Percentiles rank a stretch among this genome's conserved stretches.
Evolutionary conservation across 495 filamentous ascomycete genomes (phyloP).

Genomic region (Thermothielavioides terrestris): DNA sequence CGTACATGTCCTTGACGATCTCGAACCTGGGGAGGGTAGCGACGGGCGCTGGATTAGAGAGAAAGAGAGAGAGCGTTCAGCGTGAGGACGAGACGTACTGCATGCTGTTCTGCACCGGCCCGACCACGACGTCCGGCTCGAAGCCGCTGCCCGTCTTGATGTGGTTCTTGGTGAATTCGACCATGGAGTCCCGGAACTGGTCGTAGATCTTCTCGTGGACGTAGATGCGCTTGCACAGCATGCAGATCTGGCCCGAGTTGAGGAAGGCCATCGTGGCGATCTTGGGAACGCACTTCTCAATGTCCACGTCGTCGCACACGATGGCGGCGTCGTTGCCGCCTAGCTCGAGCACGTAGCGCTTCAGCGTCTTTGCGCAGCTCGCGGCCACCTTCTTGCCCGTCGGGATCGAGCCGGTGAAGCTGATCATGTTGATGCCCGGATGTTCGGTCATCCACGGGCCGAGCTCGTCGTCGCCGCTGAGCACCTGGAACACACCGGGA

Average conservation of each 20-base stretch:
- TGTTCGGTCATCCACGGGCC: constrained; percentile 52
- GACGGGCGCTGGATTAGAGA: background rate
- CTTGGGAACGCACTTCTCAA: constrained; percentile 47
- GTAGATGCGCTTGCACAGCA: constrained; percentile 53
- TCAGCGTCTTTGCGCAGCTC: constrained; percentile 48
- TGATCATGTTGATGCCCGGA: constrained; percentile 53
- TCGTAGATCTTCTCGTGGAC: constrained; percentile 60
- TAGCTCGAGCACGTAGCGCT: constrained; percentile 40
- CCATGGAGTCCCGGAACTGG: constrained; percentile 44
- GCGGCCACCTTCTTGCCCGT: constrained; percentile 55
- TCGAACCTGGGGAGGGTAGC: too few relatives aligned
- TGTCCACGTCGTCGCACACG: constrained; percentile 57
- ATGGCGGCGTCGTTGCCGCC: constrained; percentile 64
- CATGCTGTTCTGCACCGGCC: constrained; percentile 53
- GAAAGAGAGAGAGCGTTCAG: background rate
- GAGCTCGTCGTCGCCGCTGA: constrained; percentile 56
- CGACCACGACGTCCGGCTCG: constrained; percentile 32
- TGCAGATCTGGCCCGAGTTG: constrained; percentile 48
- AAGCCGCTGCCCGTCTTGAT: constrained; percentile 30
- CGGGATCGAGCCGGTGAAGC: constrained; percentile 54
- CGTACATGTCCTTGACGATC: constrained; percentile 37
- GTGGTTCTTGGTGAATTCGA: constrained; percentile 42
- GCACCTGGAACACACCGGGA: constrained; percentile 53
- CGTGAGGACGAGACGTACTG: constrained; percentile 21
- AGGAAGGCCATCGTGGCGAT: constrained; percentile 45